These are phyloP conservation scores for Salix suchowensis DNA, from an alignment of 345 rosid species.

Conservation along the genomic window DNA sequence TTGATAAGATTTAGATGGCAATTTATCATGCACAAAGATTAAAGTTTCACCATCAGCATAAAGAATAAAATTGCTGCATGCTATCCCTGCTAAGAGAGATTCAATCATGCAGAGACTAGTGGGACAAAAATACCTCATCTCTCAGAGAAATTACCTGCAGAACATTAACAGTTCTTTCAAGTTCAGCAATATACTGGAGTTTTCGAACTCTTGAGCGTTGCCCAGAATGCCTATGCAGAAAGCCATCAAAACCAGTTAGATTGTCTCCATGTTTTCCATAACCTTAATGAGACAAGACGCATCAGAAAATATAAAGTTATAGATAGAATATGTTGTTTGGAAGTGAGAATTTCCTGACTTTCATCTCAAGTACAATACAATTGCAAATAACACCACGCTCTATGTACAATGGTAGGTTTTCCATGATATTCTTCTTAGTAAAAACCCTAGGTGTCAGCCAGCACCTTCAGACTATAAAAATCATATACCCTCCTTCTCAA, in stretches of 20 bases:
- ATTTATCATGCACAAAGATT: too few species aligned
- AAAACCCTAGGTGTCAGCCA: not conserved
- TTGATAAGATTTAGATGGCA: too few species aligned
- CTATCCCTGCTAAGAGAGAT: not conserved
- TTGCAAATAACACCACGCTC: not conserved
- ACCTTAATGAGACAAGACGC: not conserved
- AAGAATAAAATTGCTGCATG: not conserved
- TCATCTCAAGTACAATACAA: not conserved
- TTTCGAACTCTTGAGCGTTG: constrained; percentile 85
- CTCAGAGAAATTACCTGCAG: constrained; percentile 48
- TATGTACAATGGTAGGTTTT: not conserved
- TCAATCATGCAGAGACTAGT: not conserved
- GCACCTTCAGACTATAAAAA: not conserved
- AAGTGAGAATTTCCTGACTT: not conserved
- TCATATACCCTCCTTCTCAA: not conserved
- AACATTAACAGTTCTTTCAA: constrained; percentile 61
- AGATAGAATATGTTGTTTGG: not conserved
- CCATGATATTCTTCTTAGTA: not conserved
- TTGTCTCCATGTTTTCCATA: not conserved
- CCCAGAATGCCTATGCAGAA: constrained; percentile 53
- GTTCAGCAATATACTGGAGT: constrained; percentile 76
- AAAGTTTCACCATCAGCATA: not conserved
- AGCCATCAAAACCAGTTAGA: not conserved
- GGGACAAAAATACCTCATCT: not conserved
- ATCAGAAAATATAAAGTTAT: not conserved